These are phyloP conservation scores for Fistulinella cinereoalba DNA, from an alignment of 1,284 basidiomycete genomes.

Conservation along the genomic window DNA sequence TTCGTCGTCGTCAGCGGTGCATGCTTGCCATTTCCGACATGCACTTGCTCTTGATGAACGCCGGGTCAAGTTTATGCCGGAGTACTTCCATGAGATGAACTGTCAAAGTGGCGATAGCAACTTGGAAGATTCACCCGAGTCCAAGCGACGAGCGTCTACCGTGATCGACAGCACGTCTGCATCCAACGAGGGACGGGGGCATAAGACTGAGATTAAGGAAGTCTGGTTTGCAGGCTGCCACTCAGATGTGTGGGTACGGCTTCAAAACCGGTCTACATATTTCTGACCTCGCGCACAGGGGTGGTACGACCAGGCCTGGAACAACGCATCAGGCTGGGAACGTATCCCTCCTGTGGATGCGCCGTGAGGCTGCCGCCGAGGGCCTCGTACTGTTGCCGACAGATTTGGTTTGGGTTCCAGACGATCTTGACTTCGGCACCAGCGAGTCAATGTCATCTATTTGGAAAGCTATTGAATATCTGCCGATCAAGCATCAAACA, in stretches of 20 bases:
- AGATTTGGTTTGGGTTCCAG: slow-evolving; percentile 14
- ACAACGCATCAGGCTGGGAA: slow-evolving; percentile 17
- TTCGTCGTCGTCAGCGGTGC: slow-evolving; percentile 14
- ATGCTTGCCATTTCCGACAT: slow-evolving; percentile 27
- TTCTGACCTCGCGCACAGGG: slow-evolving; percentile 5
- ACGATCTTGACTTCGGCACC: slow-evolving; percentile 13
- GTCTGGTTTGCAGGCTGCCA: slow-evolving; percentile 30
- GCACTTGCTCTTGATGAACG: slow-evolving; percentile 34
- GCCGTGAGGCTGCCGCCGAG: slow-evolving; percentile 9
- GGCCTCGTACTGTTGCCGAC: slow-evolving; percentile 15
- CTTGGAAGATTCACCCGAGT: not conserved
- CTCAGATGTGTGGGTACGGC: slow-evolving; percentile 27
- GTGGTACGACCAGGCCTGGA: slow-evolving; percentile 16
- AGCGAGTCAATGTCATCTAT: slow-evolving; percentile 15
- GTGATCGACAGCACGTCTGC: no score
- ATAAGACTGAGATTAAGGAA: no score
- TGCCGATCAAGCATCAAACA: slow-evolving; percentile 21
- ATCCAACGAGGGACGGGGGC: no score
- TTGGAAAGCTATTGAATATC: slow-evolving; percentile 20
- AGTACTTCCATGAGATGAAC: slow-evolving; percentile 26
- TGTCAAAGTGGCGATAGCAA: not conserved
- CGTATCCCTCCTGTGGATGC: slow-evolving; percentile 23
- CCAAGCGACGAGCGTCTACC: no score
- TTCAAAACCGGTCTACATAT: not conserved
- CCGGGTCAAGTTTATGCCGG: slow-evolving; percentile 38